phyloP scores from a whole-genome alignment of 2,329 filamentous ascomycete genomes.

The Xenoacremonium recifei region DNA sequence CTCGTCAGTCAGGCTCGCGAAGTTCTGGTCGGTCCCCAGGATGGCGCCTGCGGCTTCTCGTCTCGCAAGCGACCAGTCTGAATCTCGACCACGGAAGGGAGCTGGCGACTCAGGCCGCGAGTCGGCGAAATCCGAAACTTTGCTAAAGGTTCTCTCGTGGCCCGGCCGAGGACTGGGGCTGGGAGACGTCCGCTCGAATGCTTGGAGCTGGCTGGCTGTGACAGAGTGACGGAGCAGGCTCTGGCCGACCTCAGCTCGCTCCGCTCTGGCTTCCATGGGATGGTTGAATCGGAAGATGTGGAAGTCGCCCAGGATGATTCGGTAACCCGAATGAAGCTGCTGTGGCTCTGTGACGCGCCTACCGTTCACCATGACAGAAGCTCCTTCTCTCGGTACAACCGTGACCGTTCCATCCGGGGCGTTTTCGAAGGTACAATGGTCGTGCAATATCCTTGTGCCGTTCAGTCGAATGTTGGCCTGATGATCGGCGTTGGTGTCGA shows the following conservation, averaged over 20 bases:
- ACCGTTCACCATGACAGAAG: conserved; percentile 97
- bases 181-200: conserved; percentile 54
- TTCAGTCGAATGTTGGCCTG: conserved; percentile 90
- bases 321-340: conserved; percentile 84
- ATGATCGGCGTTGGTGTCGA: conserved; percentile 73
- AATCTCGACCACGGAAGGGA: conserved; percentile 71
- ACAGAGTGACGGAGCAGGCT: conserved; percentile 84
- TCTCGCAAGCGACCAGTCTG: conserved; percentile 92
- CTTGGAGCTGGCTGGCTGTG: conserved; percentile 59
- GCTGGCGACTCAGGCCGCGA: conserved; percentile 80
- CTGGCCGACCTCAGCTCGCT: conserved; percentile 77
- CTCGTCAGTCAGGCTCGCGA: conserved; percentile 86
- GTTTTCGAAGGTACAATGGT: conserved; percentile 95
- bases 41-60: conserved; percentile 91
- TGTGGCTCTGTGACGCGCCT: conserved; percentile 83
- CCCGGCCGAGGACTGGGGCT: conserved; percentile 63
- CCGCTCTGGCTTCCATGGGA: conserved; percentile 90
- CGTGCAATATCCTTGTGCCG: conserved; percentile 85
- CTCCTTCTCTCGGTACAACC: conserved; percentile 83
- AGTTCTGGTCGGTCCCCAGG: conserved; percentile 86
- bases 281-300: conserved; percentile 99
- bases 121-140: conserved; percentile 75
- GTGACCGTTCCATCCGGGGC: conserved; percentile 85
- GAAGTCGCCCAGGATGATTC: conserved; percentile 95
- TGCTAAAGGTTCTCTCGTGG: conserved; percentile 81